phyloP scores from a whole-genome alignment of 2,329 filamentous ascomycete species.

The Beauveria sp. region DNA sequence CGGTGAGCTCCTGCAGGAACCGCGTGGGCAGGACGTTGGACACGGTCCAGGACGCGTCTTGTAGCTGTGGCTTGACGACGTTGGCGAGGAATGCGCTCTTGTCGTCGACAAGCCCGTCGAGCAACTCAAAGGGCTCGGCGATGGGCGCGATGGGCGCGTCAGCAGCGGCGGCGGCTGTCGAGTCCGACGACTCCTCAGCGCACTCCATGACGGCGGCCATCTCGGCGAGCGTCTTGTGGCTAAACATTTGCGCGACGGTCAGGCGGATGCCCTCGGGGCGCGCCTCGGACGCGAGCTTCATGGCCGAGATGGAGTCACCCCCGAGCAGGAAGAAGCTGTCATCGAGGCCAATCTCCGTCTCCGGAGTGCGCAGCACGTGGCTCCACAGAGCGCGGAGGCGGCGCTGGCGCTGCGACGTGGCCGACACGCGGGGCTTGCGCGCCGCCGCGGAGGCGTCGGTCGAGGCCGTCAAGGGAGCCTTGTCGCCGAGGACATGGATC shows the following conservation, averaged over 20 bases:
- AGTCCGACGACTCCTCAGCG: constrained; percentile 19
- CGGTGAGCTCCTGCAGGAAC: constrained; percentile 51
- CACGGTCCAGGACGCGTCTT: constrained; percentile 42
- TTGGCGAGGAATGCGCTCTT: constrained; percentile 36
- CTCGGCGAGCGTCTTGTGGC: constrained; percentile 38
- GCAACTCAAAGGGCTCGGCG: constrained; percentile 42
- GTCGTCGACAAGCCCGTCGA: constrained; percentile 30
- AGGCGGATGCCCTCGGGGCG: constrained; percentile 39
- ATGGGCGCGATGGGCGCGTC: constrained; percentile 37
- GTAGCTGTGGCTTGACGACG: constrained; percentile 43
- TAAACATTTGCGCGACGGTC: constrained; percentile 50
- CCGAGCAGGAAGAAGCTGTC: constrained; percentile 55
- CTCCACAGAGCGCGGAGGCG: constrained; percentile 41
- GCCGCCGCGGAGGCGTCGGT: constrained; percentile 11
- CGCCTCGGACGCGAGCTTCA: constrained; percentile 52
- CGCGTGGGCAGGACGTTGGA: constrained; percentile 50
- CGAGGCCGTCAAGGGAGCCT: constrained; percentile 4
- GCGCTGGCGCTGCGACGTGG: constrained; percentile 34
- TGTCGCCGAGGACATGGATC: constrained; percentile 22
- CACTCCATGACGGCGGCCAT: constrained; percentile 43
- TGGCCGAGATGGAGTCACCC: constrained; percentile 53
- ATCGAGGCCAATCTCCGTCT: constrained; percentile 42
- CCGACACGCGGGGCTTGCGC: constrained; percentile 26
- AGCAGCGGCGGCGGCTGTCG: background rate
- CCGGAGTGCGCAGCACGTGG: constrained; percentile 33